A percentile compares a stretch with the other conserved stretches of the same genome.
Conservation (phyloP, 495 filamentous ascomycete species). For the Penicillium parvum region DNA sequence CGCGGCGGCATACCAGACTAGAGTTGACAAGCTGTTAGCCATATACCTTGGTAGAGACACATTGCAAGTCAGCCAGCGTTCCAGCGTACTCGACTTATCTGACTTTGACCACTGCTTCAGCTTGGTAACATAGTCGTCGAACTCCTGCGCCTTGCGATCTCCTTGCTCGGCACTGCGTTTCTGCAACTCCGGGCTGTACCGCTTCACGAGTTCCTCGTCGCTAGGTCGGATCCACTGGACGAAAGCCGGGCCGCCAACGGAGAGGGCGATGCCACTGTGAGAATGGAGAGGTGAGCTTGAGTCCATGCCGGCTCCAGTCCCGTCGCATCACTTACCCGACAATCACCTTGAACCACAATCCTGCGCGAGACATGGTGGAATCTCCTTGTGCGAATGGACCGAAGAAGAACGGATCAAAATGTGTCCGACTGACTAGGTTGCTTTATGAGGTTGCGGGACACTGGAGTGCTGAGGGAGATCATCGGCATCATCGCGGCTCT, state of each 20-base stretch:
- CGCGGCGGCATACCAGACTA: conserved; percentile 72
- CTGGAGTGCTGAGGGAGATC: conserved; percentile 10
- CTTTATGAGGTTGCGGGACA: conserved; percentile 11
- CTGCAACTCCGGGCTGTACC: conserved; percentile 90
- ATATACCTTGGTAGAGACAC: background rate
- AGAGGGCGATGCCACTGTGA: conserved; percentile 60
- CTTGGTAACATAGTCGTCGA: conserved; percentile 76
- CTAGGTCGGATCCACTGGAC: conserved; percentile 77
- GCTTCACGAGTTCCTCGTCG: conserved; percentile 88
- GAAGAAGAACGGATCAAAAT: too few relatives aligned
- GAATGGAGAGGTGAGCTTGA: conserved; percentile 7
- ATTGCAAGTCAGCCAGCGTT: background rate
- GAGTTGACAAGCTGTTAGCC: conserved; percentile 20
- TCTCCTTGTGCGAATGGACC: too few relatives aligned
- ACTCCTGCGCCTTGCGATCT: conserved; percentile 69
- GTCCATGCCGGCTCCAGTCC: background rate
- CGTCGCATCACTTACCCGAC: conserved; percentile 38
- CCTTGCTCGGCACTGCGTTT: conserved; percentile 74
- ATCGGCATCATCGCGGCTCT: conserved; percentile 20
- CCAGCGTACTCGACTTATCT: conserved; percentile 69
- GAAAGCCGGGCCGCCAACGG: conserved; percentile 80
- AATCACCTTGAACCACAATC: conserved; percentile 53
- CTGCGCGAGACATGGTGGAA: conserved; percentile 46
- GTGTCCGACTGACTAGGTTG: too few relatives aligned
- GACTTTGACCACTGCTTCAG: conserved; percentile 89